Base-by-base conservation (phyloP, 2,329 filamentous ascomycete genomes). In the Diaporthe nobilis region DNA sequence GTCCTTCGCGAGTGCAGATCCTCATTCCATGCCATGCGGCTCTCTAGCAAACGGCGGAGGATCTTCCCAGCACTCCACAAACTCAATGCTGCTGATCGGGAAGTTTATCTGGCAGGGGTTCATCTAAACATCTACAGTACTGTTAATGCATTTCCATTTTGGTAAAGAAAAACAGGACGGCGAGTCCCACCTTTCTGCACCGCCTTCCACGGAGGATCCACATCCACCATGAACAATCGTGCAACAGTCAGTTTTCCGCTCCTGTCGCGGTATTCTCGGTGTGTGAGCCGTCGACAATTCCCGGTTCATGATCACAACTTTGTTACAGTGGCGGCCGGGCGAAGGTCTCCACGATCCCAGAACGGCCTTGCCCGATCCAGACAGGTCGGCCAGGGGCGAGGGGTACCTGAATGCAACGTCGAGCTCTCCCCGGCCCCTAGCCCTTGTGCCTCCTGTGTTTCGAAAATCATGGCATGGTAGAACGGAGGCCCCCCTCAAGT, bases 61-160 rank as follows among this genome's bases (percentile, higher is more conserved):
- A 70, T 70, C 65, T 70, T 70, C 65, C 49, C 34, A 42, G 65
- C 49, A 13, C 65, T 55, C 65, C 65, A 70, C 65, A 70, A 70
- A 55, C 65, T 25, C 65, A 55, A 55, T 55, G 65, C 51, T 55
- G 31, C 49, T 70, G n/a, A 70, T 70, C 65, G 34, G 65, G 15
- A 68, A 68, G 65, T 68, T 53, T 68, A 53, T 68, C 65, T 68
- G 15, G 65, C 47, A 53, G 31, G 61, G 65, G 65, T 70, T 55
- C 34, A 55, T 70, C 49, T 39, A 55, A 70, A 70, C 65, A 34
- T 53, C 49, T 55, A 28, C 28, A n/a, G n/a, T n/a, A n/a, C n/a
- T n/a, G n/a, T n/a, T n/a, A 28, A 70, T 70, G 49, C 65, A 70
- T 55, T 68, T 28, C 63, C 63, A 20, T 37, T 70, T 53, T 20